phyloP scores from a whole-genome alignment of 208 protist species.

The Jaenimonas drosophilae region DNA sequence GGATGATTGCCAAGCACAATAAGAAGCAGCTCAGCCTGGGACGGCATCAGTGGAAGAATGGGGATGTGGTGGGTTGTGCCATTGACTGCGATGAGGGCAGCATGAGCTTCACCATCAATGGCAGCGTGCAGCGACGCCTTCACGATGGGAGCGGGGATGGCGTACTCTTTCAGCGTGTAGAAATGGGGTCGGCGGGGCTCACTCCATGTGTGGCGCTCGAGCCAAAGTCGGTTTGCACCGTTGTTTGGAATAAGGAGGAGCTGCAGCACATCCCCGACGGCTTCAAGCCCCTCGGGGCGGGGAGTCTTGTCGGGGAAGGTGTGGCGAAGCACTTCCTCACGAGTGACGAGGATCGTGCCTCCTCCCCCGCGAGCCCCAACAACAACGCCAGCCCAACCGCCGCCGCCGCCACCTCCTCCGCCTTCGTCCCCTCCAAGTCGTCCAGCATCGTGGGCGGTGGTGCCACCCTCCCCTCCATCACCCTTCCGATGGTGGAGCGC shows the following conservation, averaged over 20 bases:
- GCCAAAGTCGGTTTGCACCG: conserved; percentile 28
- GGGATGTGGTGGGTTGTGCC: conserved; percentile 81
- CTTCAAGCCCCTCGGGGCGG: conserved; percentile 32
- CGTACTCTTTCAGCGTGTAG: conserved; percentile 15
- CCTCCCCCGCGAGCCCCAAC: no score
- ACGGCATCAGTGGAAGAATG: conserved; percentile 54
- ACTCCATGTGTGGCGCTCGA: conserved; percentile 31
- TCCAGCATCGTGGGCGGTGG: no score
- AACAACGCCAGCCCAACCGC: no score
- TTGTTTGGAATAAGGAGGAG: conserved; percentile 47
- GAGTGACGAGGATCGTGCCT: not conserved
- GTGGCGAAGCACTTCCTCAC: conserved; percentile 17
- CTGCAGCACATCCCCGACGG: conserved; percentile 34
- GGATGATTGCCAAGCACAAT: conserved; percentile 65
- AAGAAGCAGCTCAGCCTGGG: conserved; percentile 43
- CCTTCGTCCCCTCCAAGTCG: no score
- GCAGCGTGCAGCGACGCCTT: conserved; percentile 12
- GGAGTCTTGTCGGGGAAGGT: conserved; percentile 10
- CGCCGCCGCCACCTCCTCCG: not conserved
- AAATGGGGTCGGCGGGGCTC: conserved; percentile 13
- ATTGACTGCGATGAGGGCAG: conserved; percentile 72
- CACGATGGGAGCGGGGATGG: conserved; percentile 22
- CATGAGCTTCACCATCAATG: conserved; percentile 78
- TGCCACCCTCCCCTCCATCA: not conserved
- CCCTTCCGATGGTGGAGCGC: conserved; percentile 4